Evolutionary conservation across 371 early-diverging fungal genomes (phyloP), one percentile per base, ranked within the genome.

Genomic region (Nematocida displodere): DNA sequence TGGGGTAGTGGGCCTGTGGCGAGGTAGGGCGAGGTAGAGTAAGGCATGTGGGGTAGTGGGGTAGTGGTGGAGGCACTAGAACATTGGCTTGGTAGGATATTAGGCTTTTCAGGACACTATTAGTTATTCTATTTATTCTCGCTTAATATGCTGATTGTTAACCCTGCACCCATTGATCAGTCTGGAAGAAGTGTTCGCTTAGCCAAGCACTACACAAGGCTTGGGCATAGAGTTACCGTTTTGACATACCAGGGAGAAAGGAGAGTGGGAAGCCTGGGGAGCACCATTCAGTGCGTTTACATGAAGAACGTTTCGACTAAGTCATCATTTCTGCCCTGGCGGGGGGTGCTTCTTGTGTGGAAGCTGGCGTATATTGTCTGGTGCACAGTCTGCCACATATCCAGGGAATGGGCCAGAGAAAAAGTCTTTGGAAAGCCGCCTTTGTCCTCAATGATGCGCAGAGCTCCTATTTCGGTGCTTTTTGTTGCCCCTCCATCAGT

Each of bases 141-240:
- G n/a, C n/a, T n/a, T n/a, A 42, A 42, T 42, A 56, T 56, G 58
- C 36, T 56, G 17, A 34, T 71, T 37, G 44, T 71, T 36, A 71
- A 71, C 46, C 46, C 53, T 39, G 75, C 61, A 34, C 75, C 75
- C n/a, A 36, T 61, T 24, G 75, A 71, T 50, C 75, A 71, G 33
- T 71, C 75, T 31, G 75, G 75, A 15, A 66, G 68, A n/a, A 54
- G 22, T 0, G 13, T 56, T 20, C 13, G 24, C 5, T 34, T 67
- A 34, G 68, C 68, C 5, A 8, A 67, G 33, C 54, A 67, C 39
- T 2, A 56, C 13, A 37, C 29, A 24, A 33, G 37, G 42, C 22
- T 56, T n/a, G 24, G 20, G 5, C 0, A 2, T 17, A 8, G n/a
- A 13, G 56, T 55, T 7, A 42, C 17, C 11, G 7, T 67, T 17